Evolutionary conservation across 148 eudicot genomes (phyloP), one percentile per base, ranked within the genome.

Genomic region (Chenopodium album): DNA sequence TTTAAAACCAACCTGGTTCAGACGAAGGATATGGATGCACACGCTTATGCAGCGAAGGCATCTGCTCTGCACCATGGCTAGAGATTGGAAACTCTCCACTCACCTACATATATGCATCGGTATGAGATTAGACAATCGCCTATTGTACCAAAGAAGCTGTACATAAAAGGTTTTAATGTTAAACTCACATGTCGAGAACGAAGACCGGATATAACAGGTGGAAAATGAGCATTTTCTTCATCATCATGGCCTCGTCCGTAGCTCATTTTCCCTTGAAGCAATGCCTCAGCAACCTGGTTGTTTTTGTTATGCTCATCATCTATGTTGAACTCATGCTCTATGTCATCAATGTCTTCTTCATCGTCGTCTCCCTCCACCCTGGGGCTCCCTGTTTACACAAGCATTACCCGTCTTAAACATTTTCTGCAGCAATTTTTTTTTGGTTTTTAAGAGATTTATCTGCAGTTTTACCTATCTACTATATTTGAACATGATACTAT

Each of bases 311-410:
- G 82, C 48, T 92, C 92, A 26, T 92, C 92, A 10, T 95, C 93
- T 4, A 94, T 87, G 78, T 94, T 90, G 88, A 96, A 96, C 82
- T 96, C 99, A 6, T 94, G 88, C 78, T 96, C 99, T 14, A 96
- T 92, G 75, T 96, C 99, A 74, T 96, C 99, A 47, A 90, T 90
- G 75, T 92, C 99, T 82, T 96, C 99, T 85, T 96, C 99, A 71
- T 96, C 99, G 0, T 96, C 99, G 5, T 96, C 99, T 84, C 99
- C 99, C 76, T 90, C 99, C 85, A 94, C 99, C 89, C 99, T 90
- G 26, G 98, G 99, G 83, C 99, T 90, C 84, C 99, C 99, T 94
- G 75, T 46, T 31, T 41, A 71, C 59, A 46, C 28, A 50, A 50
- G 14, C 72, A 13, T 67, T 48, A 37, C 34, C 41, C 46, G 32